Conservation (phyloP, 176 grass and related monocot species). For the Eleusine coracana region DNA sequence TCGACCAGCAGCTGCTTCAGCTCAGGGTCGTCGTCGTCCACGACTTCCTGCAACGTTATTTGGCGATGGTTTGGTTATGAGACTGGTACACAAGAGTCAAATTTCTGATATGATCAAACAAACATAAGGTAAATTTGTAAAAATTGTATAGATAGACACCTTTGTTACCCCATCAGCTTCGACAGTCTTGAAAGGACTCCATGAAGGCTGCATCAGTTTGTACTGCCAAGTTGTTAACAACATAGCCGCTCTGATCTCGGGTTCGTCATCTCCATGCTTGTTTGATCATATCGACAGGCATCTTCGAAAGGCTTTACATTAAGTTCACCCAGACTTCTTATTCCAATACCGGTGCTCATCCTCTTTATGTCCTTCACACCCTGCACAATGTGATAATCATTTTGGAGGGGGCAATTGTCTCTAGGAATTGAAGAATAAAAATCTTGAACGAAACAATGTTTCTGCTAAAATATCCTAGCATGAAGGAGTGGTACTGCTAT, state of each 20-base stretch:
- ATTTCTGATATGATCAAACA: background rate
- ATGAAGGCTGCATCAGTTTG: background rate
- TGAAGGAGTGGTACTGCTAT: no score
- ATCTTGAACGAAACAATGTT: no score
- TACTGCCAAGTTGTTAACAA: background rate
- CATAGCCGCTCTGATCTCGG: background rate
- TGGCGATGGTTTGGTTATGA: no score
- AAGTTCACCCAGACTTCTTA: background rate
- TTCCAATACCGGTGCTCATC: background rate
- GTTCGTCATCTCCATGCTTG: background rate
- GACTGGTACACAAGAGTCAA: no score
- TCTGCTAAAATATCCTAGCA: no score
- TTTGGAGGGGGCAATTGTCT: no score
- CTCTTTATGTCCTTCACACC: no score
- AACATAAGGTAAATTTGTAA: background rate
- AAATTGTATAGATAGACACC: background rate
- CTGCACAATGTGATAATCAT: no score
- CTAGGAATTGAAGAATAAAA: no score
- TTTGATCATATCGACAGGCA: background rate
- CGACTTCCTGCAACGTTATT: background rate
- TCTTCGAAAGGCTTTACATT: background rate
- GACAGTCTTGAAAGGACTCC: background rate
- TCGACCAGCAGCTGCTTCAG: background rate
- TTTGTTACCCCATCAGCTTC: background rate
- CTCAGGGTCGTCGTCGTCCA: background rate